Percentiles rank a stretch among this genome's conserved stretches.
These are phyloP conservation scores for Biscogniauxia marginata DNA, from an alignment of 2,329 filamentous ascomycete genomes.

Conservation along the genomic window DNA sequence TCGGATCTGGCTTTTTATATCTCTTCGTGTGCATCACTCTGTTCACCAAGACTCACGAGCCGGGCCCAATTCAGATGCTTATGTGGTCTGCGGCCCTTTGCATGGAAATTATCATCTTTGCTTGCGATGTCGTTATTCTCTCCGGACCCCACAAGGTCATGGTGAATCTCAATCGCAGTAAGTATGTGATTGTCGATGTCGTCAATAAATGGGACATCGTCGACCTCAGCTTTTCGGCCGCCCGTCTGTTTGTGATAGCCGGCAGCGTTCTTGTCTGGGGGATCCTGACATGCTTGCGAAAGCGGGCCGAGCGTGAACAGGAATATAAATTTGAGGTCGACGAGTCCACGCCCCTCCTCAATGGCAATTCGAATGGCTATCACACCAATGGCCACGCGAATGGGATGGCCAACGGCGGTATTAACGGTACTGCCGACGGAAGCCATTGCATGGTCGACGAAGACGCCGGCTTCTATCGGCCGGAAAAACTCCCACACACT, in stretches of 20 bases:
- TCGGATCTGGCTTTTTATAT: slow-evolving; percentile 84
- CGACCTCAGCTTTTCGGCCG: slow-evolving; percentile 64
- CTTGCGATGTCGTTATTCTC: slow-evolving; percentile 67
- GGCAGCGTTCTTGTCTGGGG: slow-evolving; percentile 61
- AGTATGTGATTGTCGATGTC: slow-evolving; percentile 38
- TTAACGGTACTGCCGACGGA: slow-evolving; percentile 39
- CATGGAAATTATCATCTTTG: slow-evolving; percentile 71
- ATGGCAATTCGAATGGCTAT: slow-evolving; percentile 23
- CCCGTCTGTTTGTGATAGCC: slow-evolving; percentile 67
- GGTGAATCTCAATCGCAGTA: slow-evolving; percentile 41
- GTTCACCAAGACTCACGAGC: slow-evolving; percentile 78
- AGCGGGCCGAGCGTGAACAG: slow-evolving; percentile 42
- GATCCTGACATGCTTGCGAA: slow-evolving; percentile 47
- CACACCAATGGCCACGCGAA: slow-evolving; percentile 25
- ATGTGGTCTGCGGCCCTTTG: slow-evolving; percentile 75
- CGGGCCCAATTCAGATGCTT: slow-evolving; percentile 74
- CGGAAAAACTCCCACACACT: slow-evolving; percentile 78
- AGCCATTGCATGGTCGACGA: slow-evolving; percentile 47
- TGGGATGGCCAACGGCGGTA: slow-evolving; percentile 41
- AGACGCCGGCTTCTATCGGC: slow-evolving; percentile 82
- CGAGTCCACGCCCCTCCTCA: slow-evolving; percentile 65
- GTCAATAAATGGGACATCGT: slow-evolving; percentile 56
- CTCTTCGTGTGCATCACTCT: slow-evolving; percentile 82
- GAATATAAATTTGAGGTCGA: slow-evolving; percentile 40
- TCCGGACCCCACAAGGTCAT: slow-evolving; percentile 65